Evolutionary conservation across 306 rosid species (phyloP).

Genomic region (apple (Malus domestica)): DNA sequence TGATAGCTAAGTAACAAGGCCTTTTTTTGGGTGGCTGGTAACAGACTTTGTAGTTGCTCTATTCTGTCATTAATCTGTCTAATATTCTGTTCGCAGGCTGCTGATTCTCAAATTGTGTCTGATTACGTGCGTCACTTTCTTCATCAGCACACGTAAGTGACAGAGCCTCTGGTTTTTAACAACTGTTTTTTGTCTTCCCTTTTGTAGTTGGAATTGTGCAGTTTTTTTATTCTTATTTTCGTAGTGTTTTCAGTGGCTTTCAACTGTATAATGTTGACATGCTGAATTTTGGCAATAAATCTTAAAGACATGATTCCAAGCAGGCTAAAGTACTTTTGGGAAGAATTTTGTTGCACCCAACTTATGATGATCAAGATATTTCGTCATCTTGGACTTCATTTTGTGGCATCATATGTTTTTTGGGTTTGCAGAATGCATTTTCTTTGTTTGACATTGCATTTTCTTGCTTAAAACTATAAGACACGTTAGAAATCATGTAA

Average conservation of each 20-base stretch:
- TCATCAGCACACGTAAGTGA: slow-evolving; percentile 77
- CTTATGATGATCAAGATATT: neutral
- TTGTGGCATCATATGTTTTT: neutral
- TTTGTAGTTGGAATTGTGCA: neutral
- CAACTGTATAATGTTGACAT: neutral
- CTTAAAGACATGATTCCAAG: neutral
- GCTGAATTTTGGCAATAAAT: neutral
- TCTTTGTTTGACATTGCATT: neutral
- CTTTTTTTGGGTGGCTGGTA: neutral
- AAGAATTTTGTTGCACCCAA: neutral
- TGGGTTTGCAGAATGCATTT: neutral
- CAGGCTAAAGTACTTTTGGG: neutral
- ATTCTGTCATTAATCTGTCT: neutral
- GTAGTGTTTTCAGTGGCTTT: neutral
- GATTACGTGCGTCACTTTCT: slow-evolving; percentile 86
- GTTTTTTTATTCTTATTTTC: neutral
- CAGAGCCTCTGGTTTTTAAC: neutral
- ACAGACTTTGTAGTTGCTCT: neutral
- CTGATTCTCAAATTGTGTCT: slow-evolving; percentile 82
- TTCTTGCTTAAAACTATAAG: neutral
- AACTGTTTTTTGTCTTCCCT: neutral
- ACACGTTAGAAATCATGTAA: neutral
- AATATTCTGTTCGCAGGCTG: slow-evolving; percentile 48
- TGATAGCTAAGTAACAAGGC: neutral
- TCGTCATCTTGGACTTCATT: neutral